Conservation (phyloP, 2,329 filamentous ascomycete genomes). For the Penicillium sp. region DNA sequence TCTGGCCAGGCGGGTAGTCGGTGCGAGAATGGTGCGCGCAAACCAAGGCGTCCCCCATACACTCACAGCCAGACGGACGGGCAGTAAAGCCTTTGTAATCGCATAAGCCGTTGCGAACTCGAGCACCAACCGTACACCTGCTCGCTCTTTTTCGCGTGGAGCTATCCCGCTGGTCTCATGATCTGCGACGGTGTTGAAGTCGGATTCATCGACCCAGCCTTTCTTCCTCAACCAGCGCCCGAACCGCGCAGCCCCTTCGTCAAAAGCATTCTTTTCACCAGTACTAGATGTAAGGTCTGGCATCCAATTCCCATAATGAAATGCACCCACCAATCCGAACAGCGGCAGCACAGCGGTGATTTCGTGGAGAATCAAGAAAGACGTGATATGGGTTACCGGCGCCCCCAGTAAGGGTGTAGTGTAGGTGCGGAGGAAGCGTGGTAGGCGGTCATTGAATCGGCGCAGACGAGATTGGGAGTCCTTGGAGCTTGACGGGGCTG, state of each 20-base stretch:
- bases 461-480: conserved; percentile 31
- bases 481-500: conserved; percentile 17
- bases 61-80: conserved; percentile 68
- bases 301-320: conserved; percentile 74
- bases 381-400: conserved; percentile 73
- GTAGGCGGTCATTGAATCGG: conserved; percentile 49
- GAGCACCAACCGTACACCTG: conserved; percentile 52
- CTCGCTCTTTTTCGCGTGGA: conserved; percentile 28
- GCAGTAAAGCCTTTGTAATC: conserved; percentile 78
- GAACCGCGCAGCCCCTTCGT: conserved; percentile 66
- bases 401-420: conserved; percentile 66
- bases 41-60: conserved; percentile 93
- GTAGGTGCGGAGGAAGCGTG: conserved; percentile 63
- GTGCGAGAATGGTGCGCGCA: conserved; percentile 59
- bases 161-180: conserved; percentile 25
- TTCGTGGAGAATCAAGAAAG: conserved; percentile 89
- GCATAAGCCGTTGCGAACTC: conserved; percentile 85
- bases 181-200: conserved; percentile 43
- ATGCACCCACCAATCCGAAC: conserved; percentile 65
- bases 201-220: conserved; percentile 63
- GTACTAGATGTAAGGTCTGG: conserved; percentile 48
- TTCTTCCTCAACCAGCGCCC: conserved; percentile 71
- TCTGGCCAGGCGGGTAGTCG: conserved; percentile 39
- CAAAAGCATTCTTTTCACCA: conserved; percentile 29
- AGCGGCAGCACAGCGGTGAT: conserved; percentile 80